Base-by-base conservation (phyloP, 768 basidiomycete species). In the Leccinum rimulosum region DNA sequence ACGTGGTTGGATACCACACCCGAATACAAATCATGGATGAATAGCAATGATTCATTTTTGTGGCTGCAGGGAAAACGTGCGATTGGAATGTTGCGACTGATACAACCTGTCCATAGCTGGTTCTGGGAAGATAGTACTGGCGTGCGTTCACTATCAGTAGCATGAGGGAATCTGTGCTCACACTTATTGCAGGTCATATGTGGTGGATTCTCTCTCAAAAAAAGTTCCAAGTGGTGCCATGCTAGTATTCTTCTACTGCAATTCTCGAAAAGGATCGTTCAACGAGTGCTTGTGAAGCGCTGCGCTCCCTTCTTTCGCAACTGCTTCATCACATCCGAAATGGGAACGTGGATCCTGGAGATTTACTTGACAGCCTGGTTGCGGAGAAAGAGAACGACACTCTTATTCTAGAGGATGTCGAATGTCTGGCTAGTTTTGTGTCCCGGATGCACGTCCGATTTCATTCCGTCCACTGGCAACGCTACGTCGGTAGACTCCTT, bases 241-340 rank as follows among this genome's bases (percentile, higher is more conserved):
- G 0, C 11, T 58, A 2, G 56, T 50, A 14, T 68, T 48, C 14
- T 68, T 68, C 48, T 68, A 65, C 51, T 67, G 66, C 17, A 66
- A 67, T 33, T 67, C 62, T 45, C 52, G 60, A 22, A 17, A 40
- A 48, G 1, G 56, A 50, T 17, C 50, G 57, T 3, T 55, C 54
- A 4, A 59, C 55, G 31, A 48, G 61, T 14, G 54, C 55, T 7
- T 38, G 49, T 0, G 55, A 51, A 9, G 56, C 62, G n/a, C 52
- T 68, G 50, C 66, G 64, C 4, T 68, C 64, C 0, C 45, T 68
- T 17, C 54, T 67, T 12, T 22, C 38, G 2, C 66, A 68, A 27
- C n/a, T 68, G 3, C 36, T 68, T 15, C 50, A 55, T 45, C 51
- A 57, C 12, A 9, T 31, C n/a, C 48, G 31, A 12, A 5, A 52